Evolutionary conservation across 2,329 filamentous ascomycete genomes (phyloP).

Genomic region (Nigrospora sphaerica): DNA sequence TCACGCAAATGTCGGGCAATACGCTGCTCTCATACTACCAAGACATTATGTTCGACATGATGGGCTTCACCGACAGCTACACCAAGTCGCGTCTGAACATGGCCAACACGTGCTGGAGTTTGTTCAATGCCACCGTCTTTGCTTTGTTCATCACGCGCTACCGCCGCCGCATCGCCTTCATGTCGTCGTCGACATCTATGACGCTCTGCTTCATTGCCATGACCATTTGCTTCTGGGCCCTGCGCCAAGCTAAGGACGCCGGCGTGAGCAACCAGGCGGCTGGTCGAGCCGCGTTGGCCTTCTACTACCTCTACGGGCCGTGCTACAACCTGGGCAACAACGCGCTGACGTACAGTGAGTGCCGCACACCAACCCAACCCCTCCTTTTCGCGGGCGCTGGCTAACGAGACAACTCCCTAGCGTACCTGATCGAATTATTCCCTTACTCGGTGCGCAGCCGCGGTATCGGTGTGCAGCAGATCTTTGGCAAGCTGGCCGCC

Average conservation of each 20-base stretch:
- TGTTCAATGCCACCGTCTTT: slow-evolving; percentile 32
- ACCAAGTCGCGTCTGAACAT: slow-evolving; percentile 40
- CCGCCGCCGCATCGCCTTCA: slow-evolving; percentile 26
- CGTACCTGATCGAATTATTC: slow-evolving; percentile 51
- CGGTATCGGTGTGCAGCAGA: slow-evolving; percentile 50
- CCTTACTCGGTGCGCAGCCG: slow-evolving; percentile 49
- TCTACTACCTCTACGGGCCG: slow-evolving; percentile 53
- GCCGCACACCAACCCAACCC: slow-evolving; percentile 1
- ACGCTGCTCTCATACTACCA: slow-evolving; percentile 30
- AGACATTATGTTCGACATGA: slow-evolving; percentile 33
- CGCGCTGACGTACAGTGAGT: slow-evolving; percentile 54
- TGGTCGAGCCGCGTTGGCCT: slow-evolving; percentile 36
- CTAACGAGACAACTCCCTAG: slow-evolving; percentile 11
- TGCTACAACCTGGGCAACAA: slow-evolving; percentile 62
- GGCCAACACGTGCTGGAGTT: slow-evolving; percentile 34
- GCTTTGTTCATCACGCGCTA: slow-evolving; percentile 33
- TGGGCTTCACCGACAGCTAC: slow-evolving; percentile 31
- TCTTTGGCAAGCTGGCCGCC: slow-evolving; percentile 36
- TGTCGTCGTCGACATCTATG: slow-evolving; percentile 34
- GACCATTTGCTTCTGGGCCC: slow-evolving; percentile 38
- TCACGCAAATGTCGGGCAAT: slow-evolving; percentile 33
- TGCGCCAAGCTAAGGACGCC: slow-evolving; percentile 22
- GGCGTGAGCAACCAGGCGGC: slow-evolving; percentile 16
- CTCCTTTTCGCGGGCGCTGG: neutral
- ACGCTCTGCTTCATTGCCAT: slow-evolving; percentile 39